phyloP scores from a whole-genome alignment of 2,329 filamentous ascomycete species.

The Aspergillus sp. region DNA sequence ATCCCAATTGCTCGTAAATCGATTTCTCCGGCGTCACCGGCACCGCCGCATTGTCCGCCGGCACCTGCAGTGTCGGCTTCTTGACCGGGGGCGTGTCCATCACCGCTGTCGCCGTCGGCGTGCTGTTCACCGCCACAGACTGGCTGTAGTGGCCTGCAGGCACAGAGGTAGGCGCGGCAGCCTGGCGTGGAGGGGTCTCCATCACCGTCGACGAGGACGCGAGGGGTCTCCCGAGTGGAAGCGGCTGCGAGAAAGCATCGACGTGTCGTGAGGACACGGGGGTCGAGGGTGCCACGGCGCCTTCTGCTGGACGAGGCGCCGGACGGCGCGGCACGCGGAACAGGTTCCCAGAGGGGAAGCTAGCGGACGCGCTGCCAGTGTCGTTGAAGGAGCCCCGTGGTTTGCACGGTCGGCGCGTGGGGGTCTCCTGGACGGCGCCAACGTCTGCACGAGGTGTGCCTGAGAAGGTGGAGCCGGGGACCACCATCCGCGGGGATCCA shows the following conservation, averaged over 20 bases:
- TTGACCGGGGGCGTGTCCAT: conserved; percentile 35
- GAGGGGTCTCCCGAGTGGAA: conserved; percentile 5
- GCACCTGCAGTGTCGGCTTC: conserved; percentile 17
- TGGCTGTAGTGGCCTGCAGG: background rate
- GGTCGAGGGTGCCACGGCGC: conserved; percentile 23
- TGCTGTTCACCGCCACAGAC: background rate
- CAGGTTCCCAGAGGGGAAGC: conserved; percentile 18
- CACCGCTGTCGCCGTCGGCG: conserved; percentile 10
- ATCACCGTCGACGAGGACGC: conserved; percentile 20
- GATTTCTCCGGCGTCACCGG: conserved; percentile 36
- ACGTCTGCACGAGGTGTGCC: conserved; percentile 16
- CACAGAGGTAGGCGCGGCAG: conserved; percentile 9
- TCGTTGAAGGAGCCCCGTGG: conserved; percentile 16
- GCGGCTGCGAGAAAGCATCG: conserved; percentile 10
- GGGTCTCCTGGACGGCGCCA: conserved; percentile 38
- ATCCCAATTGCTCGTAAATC: conserved; percentile 44
- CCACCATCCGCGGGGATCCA: conserved; percentile 5
- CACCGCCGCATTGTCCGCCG: conserved; percentile 13
- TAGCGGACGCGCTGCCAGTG: conserved; percentile 7
- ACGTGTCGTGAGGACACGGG: conserved; percentile 25
- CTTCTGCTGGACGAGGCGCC: conserved; percentile 19
- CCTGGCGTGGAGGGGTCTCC: conserved; percentile 29
- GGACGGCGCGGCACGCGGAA: conserved; percentile 28
- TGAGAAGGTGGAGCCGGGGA: conserved; percentile 33
- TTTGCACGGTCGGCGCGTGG: conserved; percentile 33